phyloP scores from a whole-genome alignment of 176 grass and related monocot genomes.

The Luzula sylvatica region DNA sequence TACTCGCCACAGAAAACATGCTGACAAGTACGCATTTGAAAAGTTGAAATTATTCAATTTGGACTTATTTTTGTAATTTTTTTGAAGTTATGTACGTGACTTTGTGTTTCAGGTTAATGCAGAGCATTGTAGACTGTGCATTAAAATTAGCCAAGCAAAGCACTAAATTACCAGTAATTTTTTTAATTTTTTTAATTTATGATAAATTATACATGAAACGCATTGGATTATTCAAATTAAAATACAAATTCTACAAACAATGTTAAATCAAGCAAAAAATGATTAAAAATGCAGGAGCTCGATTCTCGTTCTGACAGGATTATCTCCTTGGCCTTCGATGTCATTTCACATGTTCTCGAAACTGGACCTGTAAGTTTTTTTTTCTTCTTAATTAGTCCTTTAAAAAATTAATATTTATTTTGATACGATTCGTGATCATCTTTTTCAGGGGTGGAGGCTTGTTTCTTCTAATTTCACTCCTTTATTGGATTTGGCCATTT shows the following conservation, averaged over 20 bases:
- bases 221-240: constrained; percentile 8
- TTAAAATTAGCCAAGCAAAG: constrained; percentile 71
- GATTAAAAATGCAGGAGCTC: constrained; percentile 53
- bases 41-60: no score
- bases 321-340: constrained; percentile 76
- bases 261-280: no score
- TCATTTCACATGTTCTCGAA: constrained; percentile 75
- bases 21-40: constrained; percentile 55
- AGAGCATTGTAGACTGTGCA: constrained; percentile 45
- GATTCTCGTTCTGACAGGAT: constrained; percentile 53
- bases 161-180: constrained; percentile 67
- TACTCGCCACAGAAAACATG: constrained; percentile 69
- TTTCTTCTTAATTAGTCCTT: neutral
- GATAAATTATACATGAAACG: constrained; percentile 4
- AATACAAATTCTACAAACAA: no score
- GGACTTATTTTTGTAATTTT: no score
- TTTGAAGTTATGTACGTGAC: neutral
- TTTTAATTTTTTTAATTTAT: constrained; percentile 17
- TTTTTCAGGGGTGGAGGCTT: constrained; percentile 71
- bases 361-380: constrained; percentile 72
- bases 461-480: constrained; percentile 86
- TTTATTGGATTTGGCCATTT: constrained; percentile 63
- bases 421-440: neutral
- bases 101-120: constrained; percentile 60
- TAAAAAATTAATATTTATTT: no score